Evolutionary conservation across 495 filamentous ascomycete genomes (phyloP), one percentile per base, ranked within the genome.

Genomic region (Hypoxylon fragiforme): DNA sequence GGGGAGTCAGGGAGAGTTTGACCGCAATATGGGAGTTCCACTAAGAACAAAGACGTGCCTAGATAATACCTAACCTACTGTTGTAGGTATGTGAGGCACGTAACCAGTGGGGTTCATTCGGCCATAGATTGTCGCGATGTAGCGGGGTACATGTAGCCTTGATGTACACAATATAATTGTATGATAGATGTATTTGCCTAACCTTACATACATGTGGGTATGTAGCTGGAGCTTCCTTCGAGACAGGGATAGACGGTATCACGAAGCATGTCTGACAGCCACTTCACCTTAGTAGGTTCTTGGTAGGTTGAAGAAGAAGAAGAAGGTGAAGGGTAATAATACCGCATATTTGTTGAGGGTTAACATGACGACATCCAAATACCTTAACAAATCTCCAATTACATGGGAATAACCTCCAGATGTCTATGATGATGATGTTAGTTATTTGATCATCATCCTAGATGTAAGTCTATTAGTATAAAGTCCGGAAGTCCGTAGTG

Each of bases 21-120:
- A 47, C 52, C 52, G 28, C 15, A 42, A 55, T 19, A 8, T 45
- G 42, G 19, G 9, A 54, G 42, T 19, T 28, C 31, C 30, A 47
- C 9, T 13, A n/a, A n/a, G 26, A 8, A 30, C 4, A 14, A 37
- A 50, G 24, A 34, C 14, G 46, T 30, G 18, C 12, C 15, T 50
- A n/a, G n/a, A n/a, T n/a, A n/a, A n/a, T n/a, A n/a, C n/a, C n/a
- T n/a, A n/a, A n/a, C n/a, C n/a, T n/a, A n/a, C n/a, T n/a, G n/a
- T n/a, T n/a, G n/a, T n/a, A n/a, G n/a, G n/a, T n/a, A n/a, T n/a
- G n/a, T n/a, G n/a, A n/a, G n/a, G n/a, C n/a, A 32, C 35, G 50
- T 54, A 54, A 3, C 20, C 47, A 44, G 49, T 24, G 49, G 56
- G 56, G 56, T 54, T 41, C 49, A 53, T 60, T n/a, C 49, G 44